phyloP scores from a whole-genome alignment of 1,139 yeast genomes.

The Saccharomycopsis hybrid region DNA sequence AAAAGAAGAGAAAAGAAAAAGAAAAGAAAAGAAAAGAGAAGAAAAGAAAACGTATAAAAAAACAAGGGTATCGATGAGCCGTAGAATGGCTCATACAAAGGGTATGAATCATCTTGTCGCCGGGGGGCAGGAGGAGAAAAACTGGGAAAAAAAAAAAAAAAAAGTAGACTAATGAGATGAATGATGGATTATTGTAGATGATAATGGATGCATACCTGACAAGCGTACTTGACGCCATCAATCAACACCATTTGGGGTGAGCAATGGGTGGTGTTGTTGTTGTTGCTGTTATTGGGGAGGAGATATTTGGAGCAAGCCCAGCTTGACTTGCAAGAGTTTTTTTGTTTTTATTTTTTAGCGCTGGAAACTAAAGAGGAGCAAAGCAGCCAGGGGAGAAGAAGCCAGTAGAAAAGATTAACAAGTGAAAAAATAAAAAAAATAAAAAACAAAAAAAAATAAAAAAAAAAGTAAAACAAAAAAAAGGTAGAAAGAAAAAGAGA shows the following conservation, averaged over 20 bases:
- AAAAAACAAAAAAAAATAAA: neutral
- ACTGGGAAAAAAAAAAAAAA: too few relatives aligned
- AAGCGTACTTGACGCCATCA: slow-evolving; percentile 91
- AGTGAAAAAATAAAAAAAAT: neutral
- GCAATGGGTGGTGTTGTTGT: too few relatives aligned
- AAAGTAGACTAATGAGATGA: too few relatives aligned
- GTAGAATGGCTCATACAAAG: too few relatives aligned
- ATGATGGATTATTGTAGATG: neutral
- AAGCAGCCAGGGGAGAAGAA: neutral
- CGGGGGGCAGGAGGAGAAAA: too few relatives aligned
- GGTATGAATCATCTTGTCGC: too few relatives aligned
- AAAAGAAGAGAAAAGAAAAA: neutral
- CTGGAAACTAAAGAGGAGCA: neutral
- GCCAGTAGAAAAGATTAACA: neutral
- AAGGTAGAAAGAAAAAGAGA: neutral
- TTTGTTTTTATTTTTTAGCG: too few relatives aligned
- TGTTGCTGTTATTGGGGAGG: too few relatives aligned
- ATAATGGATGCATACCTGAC: slow-evolving; percentile 40
- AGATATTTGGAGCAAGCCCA: too few relatives aligned
- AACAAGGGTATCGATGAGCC: too few relatives aligned
- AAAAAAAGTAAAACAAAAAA: neutral
- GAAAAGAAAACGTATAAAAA: too few relatives aligned
- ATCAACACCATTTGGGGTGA: slow-evolving; percentile 61
- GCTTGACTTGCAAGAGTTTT: too few relatives aligned
- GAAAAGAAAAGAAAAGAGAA: neutral